Evolutionary conservation across 495 filamentous ascomycete species (phyloP).

Genomic region (Xylaria scruposa): DNA sequence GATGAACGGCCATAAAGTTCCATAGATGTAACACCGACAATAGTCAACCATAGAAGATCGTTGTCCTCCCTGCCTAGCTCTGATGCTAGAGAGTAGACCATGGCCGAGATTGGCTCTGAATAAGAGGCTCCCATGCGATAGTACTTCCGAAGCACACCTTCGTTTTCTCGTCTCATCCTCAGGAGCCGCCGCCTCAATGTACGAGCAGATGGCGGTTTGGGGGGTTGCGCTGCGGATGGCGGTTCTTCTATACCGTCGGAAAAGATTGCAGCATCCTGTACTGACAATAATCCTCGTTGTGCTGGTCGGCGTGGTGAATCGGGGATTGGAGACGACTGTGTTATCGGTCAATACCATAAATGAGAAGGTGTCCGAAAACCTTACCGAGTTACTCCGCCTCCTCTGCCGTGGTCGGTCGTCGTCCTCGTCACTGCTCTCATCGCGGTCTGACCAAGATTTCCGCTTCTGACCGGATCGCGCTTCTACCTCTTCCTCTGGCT

Average conservation of each 20-base stretch:
- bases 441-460: constrained; percentile 81
- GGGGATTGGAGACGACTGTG: constrained; percentile 65
- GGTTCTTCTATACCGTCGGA: constrained; percentile 52
- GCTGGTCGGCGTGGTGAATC: constrained; percentile 57
- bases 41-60: constrained; percentile 91
- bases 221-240: constrained; percentile 64
- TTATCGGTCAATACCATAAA: constrained; percentile 21
- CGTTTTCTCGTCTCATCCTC: constrained; percentile 76
- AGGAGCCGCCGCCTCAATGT: constrained; percentile 75
- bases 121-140: constrained; percentile 88
- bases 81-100: constrained; percentile 92
- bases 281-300: constrained; percentile 56
- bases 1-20: constrained; percentile 89
- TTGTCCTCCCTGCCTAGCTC: constrained; percentile 97
- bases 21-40: constrained; percentile 89
- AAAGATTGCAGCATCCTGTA: constrained; percentile 47
- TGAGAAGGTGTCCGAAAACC: constrained; percentile 37
- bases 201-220: constrained; percentile 67
- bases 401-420: constrained; percentile 76
- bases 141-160: constrained; percentile 74
- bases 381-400: constrained; percentile 85
- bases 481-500: constrained; percentile 39
- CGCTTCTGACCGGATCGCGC: constrained; percentile 67
- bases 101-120: constrained; percentile 90
- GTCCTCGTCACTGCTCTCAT: constrained; percentile 72